phyloP scores from a whole-genome alignment of 768 basidiomycete species.

The Crepidotus variabilis region DNA sequence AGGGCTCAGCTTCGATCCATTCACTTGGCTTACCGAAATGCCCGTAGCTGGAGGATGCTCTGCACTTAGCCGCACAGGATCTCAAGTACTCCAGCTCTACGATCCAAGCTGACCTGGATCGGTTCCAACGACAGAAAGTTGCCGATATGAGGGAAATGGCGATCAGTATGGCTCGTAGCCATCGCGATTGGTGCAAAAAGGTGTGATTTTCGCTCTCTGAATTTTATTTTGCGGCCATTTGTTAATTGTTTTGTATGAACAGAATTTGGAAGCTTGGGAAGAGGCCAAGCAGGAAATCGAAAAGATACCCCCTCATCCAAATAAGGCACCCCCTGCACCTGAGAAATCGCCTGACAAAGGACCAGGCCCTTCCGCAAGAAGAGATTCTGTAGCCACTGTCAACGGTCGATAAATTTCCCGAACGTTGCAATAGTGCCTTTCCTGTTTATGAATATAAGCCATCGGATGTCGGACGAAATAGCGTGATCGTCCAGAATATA shows the following conservation, averaged over 20 bases:
- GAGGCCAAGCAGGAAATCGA: constrained; percentile 90
- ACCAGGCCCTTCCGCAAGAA: constrained; percentile 37
- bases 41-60: constrained; percentile 85
- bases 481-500: too few species aligned
- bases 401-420: constrained; percentile 46
- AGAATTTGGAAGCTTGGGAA: constrained; percentile 98
- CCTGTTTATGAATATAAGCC: too few species aligned
- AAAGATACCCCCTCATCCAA: constrained; percentile 89
- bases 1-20: neutral
- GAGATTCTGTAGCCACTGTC: constrained; percentile 69
- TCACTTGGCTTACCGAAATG: constrained; percentile 2
- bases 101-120: constrained; percentile 95
- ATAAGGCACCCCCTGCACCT: constrained; percentile 48
- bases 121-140: constrained; percentile 98
- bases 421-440: neutral
- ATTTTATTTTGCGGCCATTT: constrained; percentile 15
- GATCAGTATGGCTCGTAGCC: constrained; percentile 83
- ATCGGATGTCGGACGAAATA: too few species aligned
- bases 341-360: constrained; percentile 24
- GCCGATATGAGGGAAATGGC: constrained; percentile 94
- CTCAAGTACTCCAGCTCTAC: constrained; percentile 95
- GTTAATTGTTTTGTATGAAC: constrained; percentile 7
- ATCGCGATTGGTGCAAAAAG: constrained; percentile 97
- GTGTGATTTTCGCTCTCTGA: constrained; percentile 33
- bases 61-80: constrained; percentile 90